These are phyloP conservation scores for Melaleuca quinquenervia DNA, from an alignment of 345 rosid genomes.

Conservation along the genomic window DNA sequence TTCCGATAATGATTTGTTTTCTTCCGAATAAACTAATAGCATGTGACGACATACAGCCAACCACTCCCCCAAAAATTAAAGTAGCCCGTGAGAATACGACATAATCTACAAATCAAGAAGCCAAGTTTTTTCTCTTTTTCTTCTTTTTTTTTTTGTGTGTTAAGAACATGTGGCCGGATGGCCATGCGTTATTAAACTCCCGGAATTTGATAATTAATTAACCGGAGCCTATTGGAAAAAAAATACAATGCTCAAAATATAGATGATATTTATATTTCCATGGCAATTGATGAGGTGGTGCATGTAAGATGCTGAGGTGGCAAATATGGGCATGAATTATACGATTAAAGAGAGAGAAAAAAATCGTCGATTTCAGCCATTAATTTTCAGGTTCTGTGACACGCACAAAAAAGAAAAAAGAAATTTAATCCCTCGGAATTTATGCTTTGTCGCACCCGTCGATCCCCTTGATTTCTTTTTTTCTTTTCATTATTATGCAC, in stretches of 20 bases:
- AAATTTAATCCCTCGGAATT: neutral
- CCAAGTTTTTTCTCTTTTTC: neutral
- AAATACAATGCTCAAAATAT: neutral
- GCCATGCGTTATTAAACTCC: neutral
- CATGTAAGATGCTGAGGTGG: rapidly evolving
- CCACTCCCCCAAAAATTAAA: neutral
- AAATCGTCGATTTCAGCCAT: no score
- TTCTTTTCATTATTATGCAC: no score
- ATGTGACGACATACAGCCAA: neutral
- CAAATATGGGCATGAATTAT: neutral
- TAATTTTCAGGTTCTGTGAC: no score
- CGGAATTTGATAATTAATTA: neutral
- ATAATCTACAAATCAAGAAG: neutral
- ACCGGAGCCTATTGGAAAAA: neutral
- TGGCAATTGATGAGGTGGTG: neutral
- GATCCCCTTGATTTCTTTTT: neutral
- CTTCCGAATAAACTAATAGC: neutral
- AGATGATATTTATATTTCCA: neutral
- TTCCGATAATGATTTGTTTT: neutral
- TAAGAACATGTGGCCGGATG: neutral
- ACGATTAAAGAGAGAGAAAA: no score
- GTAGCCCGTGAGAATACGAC: neutral
- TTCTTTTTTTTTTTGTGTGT: no score
- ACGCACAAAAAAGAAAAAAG: no score
- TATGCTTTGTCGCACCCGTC: no score